Conservation (phyloP, 768 basidiomycete species). For the Suillus tomentosus region DNA sequence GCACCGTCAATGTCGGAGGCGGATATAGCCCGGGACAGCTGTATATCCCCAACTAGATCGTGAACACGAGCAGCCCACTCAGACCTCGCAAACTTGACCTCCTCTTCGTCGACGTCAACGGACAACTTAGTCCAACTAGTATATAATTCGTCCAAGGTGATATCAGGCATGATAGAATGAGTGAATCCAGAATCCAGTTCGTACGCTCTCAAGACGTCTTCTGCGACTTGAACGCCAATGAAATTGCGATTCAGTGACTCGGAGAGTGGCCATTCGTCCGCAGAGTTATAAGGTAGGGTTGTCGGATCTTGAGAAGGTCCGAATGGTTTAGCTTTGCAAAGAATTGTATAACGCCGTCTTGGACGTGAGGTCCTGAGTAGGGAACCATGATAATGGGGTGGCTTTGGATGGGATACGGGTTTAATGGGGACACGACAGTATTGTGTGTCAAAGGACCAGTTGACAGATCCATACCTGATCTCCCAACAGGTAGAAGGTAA, state of each 20-base stretch:
- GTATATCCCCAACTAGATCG: constrained; percentile 38
- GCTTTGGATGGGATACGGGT: constrained; percentile 24
- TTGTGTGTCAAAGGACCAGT: constrained; percentile 10
- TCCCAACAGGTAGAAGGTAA: constrained; percentile 11
- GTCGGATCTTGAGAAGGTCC: constrained; percentile 14
- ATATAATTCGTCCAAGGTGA: constrained; percentile 7
- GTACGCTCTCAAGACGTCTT: constrained; percentile 40
- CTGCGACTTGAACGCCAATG: constrained; percentile 40
- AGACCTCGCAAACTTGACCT: constrained; percentile 36
- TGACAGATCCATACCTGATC: constrained; percentile 13
- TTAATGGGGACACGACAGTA: not conserved
- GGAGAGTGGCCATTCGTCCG: not conserved
- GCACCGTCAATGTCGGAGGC: constrained; percentile 10
- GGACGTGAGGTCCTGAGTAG: constrained; percentile 29
- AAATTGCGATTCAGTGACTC: constrained; percentile 40
- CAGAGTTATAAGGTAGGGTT: constrained; percentile 1
- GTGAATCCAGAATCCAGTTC: constrained; percentile 47
- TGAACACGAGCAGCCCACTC: constrained; percentile 46
- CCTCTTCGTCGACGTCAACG: constrained; percentile 35
- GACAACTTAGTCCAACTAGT: constrained; percentile 8
- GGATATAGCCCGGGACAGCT: not conserved
- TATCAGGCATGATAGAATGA: constrained; percentile 21
- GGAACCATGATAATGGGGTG: constrained; percentile 37
- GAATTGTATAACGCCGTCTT: constrained; percentile 6
- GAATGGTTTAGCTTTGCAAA: constrained; percentile 11